These are phyloP conservation scores for Rhodofomes roseus DNA, from an alignment of 1,284 basidiomycete species.

Conservation along the genomic window DNA sequence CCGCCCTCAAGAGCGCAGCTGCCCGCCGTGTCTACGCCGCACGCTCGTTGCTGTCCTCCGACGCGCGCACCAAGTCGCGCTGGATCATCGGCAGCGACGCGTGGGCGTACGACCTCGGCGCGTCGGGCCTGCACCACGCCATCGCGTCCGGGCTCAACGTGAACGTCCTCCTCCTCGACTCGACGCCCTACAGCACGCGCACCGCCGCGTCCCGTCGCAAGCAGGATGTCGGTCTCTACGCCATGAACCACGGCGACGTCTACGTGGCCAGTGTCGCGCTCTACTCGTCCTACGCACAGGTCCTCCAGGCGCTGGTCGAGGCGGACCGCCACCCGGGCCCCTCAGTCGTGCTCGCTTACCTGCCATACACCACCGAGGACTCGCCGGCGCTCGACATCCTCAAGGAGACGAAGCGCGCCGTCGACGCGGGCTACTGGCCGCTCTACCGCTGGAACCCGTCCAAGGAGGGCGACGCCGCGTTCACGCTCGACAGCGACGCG, in stretches of 20 bases:
- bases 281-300: conserved; percentile 94
- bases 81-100: conserved; percentile 99
- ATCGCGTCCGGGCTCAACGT: conserved; percentile 89
- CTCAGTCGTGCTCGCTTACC: conserved; percentile 90
- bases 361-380: conserved; percentile 82
- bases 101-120: conserved; percentile 96
- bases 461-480: conserved; percentile 72
- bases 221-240: conserved; percentile 94
- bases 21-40: conserved; percentile 58
- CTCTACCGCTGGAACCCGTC: conserved; percentile 97
- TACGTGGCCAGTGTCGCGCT: conserved; percentile 96
- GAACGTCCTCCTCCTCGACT: conserved; percentile 96
- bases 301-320: conserved; percentile 89
- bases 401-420: conserved; percentile 96
- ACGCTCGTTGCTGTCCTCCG: conserved; percentile 56
- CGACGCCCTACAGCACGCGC: conserved; percentile 80
- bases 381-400: conserved; percentile 83
- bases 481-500: conserved; percentile 89
- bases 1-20: conserved; percentile 35
- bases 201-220: conserved; percentile 71
- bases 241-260: conserved; percentile 97
- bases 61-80: conserved; percentile 45
- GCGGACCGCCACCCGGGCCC: conserved; percentile 91
- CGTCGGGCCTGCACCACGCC: conserved; percentile 94
- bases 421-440: conserved; percentile 97